Conservation (phyloP, 345 rosid genomes). For the Dipteronia dyeriana region DNA sequence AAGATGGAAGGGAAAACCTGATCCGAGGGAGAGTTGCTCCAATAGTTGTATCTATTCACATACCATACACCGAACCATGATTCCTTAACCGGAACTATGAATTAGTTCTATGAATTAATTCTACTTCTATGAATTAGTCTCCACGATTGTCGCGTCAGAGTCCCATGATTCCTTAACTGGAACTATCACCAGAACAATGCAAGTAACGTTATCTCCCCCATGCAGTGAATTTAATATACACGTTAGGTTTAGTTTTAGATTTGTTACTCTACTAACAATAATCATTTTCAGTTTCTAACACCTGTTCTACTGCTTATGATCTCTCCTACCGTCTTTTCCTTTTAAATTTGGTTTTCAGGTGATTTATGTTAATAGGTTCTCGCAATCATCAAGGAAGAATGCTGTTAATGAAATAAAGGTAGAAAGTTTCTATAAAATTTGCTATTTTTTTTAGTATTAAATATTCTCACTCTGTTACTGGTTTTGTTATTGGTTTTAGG, state of each 20-base stretch:
- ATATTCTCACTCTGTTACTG: not conserved
- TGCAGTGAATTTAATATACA: not conserved
- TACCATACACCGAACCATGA: conserved; percentile 88
- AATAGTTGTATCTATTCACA: conserved; percentile 86
- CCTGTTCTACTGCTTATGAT: not conserved
- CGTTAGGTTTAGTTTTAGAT: not conserved
- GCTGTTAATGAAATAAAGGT: conserved; percentile 96
- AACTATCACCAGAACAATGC: conserved; percentile 98
- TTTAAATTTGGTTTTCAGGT: conserved; percentile 49
- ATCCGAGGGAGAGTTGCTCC: conserved; percentile 83
- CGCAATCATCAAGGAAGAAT: conserved; percentile 77
- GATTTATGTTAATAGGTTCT: conserved; percentile 90
- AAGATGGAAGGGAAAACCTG: conserved; percentile 85
- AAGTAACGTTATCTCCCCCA: conserved; percentile 40
- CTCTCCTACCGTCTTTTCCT: not conserved
- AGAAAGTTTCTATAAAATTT: conserved; percentile 45
- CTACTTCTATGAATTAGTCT: conserved; percentile 84
- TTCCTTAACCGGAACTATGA: no score
- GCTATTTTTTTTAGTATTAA: not conserved
- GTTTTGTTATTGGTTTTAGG: not conserved
- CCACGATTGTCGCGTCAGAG: conserved; percentile 91
- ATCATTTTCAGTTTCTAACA: not conserved
- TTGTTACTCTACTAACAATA: not conserved
- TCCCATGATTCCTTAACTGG: conserved; percentile 95
- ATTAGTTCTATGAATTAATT: no score